A percentile compares a stretch with the other conserved stretches of the same genome.
Evolutionary conservation across 2,329 filamentous ascomycete genomes (phyloP).

Genomic region (Clonostachys solani): DNA sequence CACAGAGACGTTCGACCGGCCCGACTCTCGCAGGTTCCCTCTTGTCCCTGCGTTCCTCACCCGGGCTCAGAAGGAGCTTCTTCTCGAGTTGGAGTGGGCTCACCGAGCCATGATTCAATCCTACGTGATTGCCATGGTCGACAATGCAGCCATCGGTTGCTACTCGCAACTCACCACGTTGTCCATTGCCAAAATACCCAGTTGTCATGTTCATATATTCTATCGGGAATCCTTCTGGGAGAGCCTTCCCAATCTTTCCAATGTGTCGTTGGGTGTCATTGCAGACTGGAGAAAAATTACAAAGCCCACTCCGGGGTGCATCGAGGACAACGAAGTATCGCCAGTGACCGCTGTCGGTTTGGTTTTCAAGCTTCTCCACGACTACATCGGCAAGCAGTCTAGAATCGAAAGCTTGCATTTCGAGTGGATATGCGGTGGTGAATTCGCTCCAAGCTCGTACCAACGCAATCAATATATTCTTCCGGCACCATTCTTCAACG

Average conservation of each 20-base stretch:
- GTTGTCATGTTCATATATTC: slow-evolving; percentile 52
- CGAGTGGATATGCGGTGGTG: slow-evolving; percentile 65
- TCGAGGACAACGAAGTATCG: slow-evolving; percentile 40
- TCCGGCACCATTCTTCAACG: slow-evolving; percentile 51
- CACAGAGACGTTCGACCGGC: background rate
- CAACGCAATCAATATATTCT: slow-evolving; percentile 60
- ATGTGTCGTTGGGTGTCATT: slow-evolving; percentile 55
- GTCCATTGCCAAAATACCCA: slow-evolving; percentile 61
- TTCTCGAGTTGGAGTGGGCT: slow-evolving; percentile 65
- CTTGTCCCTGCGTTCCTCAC: slow-evolving; percentile 54
- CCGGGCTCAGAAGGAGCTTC: slow-evolving; percentile 62
- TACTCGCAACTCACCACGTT: slow-evolving; percentile 54
- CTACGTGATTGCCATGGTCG: slow-evolving; percentile 60
- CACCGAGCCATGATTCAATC: slow-evolving; percentile 65
- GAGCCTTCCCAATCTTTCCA: slow-evolving; percentile 46
- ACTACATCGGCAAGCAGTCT: slow-evolving; percentile 38
- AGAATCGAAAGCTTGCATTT: slow-evolving; percentile 57
- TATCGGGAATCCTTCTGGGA: slow-evolving; percentile 58
- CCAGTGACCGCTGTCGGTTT: slow-evolving; percentile 45
- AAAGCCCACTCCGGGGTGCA: slow-evolving; percentile 44
- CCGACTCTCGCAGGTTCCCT: slow-evolving; percentile 4
- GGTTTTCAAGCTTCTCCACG: slow-evolving; percentile 48
- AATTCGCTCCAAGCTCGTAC: slow-evolving; percentile 57
- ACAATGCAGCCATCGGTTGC: slow-evolving; percentile 41
- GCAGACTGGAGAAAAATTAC: slow-evolving; percentile 61